Percentiles rank a stretch among this genome's conserved stretches.
phyloP scores from a whole-genome alignment of 2,329 filamentous ascomycete species.

The Arachnopeziza araneosa region DNA sequence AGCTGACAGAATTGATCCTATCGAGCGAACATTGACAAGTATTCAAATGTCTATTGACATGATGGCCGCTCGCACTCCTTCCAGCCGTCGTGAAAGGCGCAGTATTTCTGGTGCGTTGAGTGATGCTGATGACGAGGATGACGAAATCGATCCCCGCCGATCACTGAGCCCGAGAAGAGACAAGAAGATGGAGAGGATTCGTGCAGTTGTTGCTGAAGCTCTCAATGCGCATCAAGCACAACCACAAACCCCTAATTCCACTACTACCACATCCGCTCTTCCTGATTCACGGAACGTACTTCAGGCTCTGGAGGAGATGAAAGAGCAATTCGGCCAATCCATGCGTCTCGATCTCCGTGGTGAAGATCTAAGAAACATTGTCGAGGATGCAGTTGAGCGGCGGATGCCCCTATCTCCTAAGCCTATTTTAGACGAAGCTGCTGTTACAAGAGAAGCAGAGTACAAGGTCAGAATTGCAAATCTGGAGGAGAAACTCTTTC shows the following conservation, averaged over 20 bases:
- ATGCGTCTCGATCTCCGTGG: constrained; percentile 40
- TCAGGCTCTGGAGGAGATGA: constrained; percentile 62
- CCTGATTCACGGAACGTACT: constrained; percentile 45
- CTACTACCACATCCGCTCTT: constrained; percentile 16
- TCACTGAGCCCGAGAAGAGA: constrained; percentile 75
- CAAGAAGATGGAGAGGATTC: constrained; percentile 77
- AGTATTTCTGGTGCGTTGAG: constrained; percentile 68
- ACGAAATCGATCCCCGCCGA: constrained; percentile 64
- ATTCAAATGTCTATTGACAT: constrained; percentile 67
- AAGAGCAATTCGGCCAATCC: constrained; percentile 44
- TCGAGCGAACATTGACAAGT: constrained; percentile 70
- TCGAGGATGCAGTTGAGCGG: constrained; percentile 57
- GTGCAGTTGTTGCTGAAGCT: constrained; percentile 66
- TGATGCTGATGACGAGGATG: constrained; percentile 92
- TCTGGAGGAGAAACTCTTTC: constrained; percentile 61
- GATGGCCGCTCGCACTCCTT: constrained; percentile 49
- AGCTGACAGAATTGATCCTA: constrained; percentile 68
- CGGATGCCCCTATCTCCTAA: constrained; percentile 40
- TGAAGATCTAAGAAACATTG: constrained; percentile 54
- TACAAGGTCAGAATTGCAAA: constrained; percentile 44
- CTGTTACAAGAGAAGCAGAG: constrained; percentile 17
- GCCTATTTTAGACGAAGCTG: constrained; percentile 38
- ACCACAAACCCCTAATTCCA: constrained; percentile 24
- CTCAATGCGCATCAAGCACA: constrained; percentile 47
- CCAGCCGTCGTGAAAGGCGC: constrained; percentile 53